These are phyloP conservation scores for Paramecium octaurelia DNA, from an alignment of 73 alveolate genomes.

Conservation along the genomic window DNA sequence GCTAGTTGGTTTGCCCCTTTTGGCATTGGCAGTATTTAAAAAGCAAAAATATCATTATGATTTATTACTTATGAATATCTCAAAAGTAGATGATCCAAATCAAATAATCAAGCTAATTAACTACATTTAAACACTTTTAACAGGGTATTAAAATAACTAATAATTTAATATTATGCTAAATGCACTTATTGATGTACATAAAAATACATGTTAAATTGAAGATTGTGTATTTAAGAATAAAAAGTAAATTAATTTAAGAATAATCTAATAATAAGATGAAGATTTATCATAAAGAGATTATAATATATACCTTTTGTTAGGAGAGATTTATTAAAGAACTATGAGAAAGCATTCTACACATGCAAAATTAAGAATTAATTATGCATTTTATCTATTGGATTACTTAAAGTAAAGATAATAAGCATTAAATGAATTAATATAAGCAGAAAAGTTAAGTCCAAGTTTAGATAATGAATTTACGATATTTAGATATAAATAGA, in stretches of 20 bases:
- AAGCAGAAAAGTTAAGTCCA: neutral
- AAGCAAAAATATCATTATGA: neutral
- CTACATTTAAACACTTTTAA: neutral
- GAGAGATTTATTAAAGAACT: neutral
- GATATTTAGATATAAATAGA: neutral
- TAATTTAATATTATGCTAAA: neutral
- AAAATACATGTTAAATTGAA: conserved; percentile 46
- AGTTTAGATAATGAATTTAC: conserved; percentile 4
- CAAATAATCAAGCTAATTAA: neutral
- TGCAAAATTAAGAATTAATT: neutral
- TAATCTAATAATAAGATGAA: neutral
- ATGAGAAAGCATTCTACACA: conserved; percentile 19
- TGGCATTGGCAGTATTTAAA: neutral
- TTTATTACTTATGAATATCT: neutral
- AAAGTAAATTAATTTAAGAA: conserved; percentile 33
- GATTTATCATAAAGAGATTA: conserved; percentile 31
- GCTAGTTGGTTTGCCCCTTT: conserved; percentile 22
- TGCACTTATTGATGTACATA: conserved; percentile 13
- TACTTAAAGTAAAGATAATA: neutral
- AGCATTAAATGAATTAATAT: conserved; percentile 26
- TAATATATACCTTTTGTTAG: neutral
- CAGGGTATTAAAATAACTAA: neutral
- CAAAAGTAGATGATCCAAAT: neutral
- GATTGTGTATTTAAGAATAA: conserved; percentile 49
- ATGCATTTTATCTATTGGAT: conserved; percentile 34